phyloP scores from a whole-genome alignment of 2,329 filamentous ascomycete species.

The Neopestalotiopsis rosae region DNA sequence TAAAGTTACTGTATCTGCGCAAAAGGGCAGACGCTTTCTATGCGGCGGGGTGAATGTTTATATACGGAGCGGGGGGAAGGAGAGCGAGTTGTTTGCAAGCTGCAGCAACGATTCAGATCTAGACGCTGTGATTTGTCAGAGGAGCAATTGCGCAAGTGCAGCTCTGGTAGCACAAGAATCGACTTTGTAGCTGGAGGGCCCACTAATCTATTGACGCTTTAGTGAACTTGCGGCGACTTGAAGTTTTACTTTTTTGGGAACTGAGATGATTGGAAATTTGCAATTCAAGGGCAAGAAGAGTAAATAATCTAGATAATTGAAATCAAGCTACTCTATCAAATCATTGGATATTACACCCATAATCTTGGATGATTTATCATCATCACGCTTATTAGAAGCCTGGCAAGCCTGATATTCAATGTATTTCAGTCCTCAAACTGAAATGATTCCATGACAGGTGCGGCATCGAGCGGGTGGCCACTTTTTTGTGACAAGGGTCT shows the following conservation, averaged over 20 bases:
- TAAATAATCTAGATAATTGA: too few species aligned
- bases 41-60: conserved; percentile 3
- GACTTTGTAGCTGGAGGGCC: background rate
- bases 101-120: background rate
- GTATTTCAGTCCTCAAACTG: too few species aligned
- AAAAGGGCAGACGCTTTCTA: background rate
- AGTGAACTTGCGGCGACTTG: background rate
- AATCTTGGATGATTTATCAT: too few species aligned
- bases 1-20: background rate
- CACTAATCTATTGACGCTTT: background rate
- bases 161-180: background rate
- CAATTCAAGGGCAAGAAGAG: too few species aligned
- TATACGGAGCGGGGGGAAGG: background rate
- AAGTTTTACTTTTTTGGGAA: background rate
- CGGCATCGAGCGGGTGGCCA: background rate
- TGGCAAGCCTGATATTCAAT: too few species aligned
- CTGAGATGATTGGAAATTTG: too few species aligned
- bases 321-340: too few species aligned
- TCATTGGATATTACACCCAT: too few species aligned
- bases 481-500: background rate
- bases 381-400: too few species aligned
- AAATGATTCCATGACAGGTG: background rate
- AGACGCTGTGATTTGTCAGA: conserved; percentile 17
- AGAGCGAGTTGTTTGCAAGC: background rate
- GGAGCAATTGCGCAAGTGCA: conserved; percentile 1